phyloP scores from a whole-genome alignment of 805 yeast genomes.

The Metschnikowia reukaufii region DNA sequence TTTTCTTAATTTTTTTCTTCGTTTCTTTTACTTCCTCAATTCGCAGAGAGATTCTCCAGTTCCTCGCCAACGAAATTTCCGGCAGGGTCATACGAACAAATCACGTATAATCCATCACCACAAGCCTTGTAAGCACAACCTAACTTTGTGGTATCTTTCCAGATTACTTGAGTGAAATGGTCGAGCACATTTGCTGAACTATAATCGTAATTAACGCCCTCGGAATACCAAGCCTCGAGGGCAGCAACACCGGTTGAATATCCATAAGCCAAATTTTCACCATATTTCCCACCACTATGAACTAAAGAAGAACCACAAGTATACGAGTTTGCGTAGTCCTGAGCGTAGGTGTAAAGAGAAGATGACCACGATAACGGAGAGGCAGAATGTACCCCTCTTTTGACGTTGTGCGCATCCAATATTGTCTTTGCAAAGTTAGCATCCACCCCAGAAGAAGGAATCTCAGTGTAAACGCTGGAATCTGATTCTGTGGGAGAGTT shows the following conservation, averaged over 20 bases:
- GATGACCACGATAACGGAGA: conserved; percentile 53
- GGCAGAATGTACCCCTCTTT: conserved; percentile 19
- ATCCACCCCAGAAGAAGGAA: conserved; percentile 20
- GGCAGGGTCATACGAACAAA: conserved; percentile 72
- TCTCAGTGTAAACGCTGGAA: conserved; percentile 23
- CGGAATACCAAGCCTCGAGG: conserved; percentile 22
- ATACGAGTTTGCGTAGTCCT: conserved; percentile 44
- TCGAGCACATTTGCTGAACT: conserved; percentile 20
- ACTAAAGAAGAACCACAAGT: conserved; percentile 36
- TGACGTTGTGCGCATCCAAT: conserved; percentile 57
- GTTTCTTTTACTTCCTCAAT: neutral
- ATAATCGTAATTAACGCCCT: conserved; percentile 19
- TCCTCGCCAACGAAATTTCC: conserved; percentile 63
- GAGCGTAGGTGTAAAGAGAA: conserved; percentile 54
- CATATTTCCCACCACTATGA: conserved; percentile 21
- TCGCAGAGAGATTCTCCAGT: conserved; percentile 12
- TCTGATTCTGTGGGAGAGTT: neutral
- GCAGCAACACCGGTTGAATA: conserved; percentile 27
- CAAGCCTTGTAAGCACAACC: conserved; percentile 78
- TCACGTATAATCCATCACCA: conserved; percentile 55
- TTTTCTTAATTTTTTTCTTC: neutral
- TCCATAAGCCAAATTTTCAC: conserved; percentile 38
- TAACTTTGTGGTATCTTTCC: conserved; percentile 59
- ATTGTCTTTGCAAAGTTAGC: conserved; percentile 44
- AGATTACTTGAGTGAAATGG: conserved; percentile 80